phyloP scores from a whole-genome alignment of 805 yeast genomes.

The Priceomyces fermenticarens region DNA sequence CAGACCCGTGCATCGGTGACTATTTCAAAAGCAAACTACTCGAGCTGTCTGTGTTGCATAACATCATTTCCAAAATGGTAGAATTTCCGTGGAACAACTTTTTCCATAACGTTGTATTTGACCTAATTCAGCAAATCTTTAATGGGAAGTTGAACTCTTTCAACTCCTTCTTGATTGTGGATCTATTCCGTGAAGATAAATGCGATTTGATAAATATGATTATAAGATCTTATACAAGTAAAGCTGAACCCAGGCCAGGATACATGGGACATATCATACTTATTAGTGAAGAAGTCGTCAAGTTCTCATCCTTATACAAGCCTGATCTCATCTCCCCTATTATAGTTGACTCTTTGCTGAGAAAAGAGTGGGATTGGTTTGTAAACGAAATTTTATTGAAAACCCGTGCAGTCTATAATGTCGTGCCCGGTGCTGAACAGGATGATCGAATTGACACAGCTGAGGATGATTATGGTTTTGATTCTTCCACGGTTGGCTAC shows the following conservation, averaged over 20 bases:
- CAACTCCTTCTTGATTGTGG: constrained; percentile 50
- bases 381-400: constrained; percentile 47
- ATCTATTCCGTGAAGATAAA: constrained; percentile 18
- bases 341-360: constrained; percentile 47
- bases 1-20: constrained; percentile 80
- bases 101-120: constrained; percentile 95
- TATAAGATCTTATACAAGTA: constrained; percentile 20
- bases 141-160: constrained; percentile 91
- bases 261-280: constrained; percentile 96
- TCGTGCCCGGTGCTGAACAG: constrained; percentile 47
- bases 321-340: constrained; percentile 57
- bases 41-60: constrained; percentile 67
- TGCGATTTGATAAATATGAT: constrained; percentile 27
- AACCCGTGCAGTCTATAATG: constrained; percentile 55
- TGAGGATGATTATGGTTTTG: constrained; percentile 29
- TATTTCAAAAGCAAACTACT: constrained; percentile 75
- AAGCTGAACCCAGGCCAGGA: constrained; percentile 66
- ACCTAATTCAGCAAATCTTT: constrained; percentile 89
- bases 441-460: constrained; percentile 30
- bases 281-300: constrained; percentile 93
- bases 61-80: constrained; percentile 73
- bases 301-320: constrained; percentile 64
- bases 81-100: constrained; percentile 95
- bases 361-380: constrained; percentile 51
- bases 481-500: constrained; percentile 37